Base-by-base conservation (phyloP, 2,329 filamentous ascomycete genomes). In the Bipolaris victoriae region DNA sequence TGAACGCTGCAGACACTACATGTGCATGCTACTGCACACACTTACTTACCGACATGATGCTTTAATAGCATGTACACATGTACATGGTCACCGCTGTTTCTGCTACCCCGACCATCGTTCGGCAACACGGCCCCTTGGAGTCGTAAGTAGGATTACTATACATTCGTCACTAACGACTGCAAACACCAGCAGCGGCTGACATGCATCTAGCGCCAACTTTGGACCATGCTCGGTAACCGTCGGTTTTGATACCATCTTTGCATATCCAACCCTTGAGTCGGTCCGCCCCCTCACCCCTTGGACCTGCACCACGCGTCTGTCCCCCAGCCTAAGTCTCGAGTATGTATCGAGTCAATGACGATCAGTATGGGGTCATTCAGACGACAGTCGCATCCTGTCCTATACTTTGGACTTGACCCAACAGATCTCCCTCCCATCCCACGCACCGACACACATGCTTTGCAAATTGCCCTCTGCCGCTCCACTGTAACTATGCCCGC, bases 71-170 rank as follows among this genome's bases (percentile, higher is more conserved):
- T 31, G 29, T 31, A 31, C 29, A 31, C 29, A 31, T 31, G 29
- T 31, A 31, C 37, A 49, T 22, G 13, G 61, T 58, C 59, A 70
- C 63, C 65, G 65, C 68, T 63, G 57, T 65, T 68, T 63, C 16
- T 63, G 54, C 55, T 55, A 51, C 37, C 26, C 39, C 54, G 64
- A 60, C 57, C 58, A 70, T 68, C 61, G 37, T 58, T 60, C 49
- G 52, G 58, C 47, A 60, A 46, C 56, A 53, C 51, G 55, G 50
- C 48, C 48, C 49, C 39, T 53, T 24, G 44, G 24, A 22, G 43
- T 26, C 29, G 13, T n/a, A 24, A 20, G n/a, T 13, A 11, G 13
- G 13, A 15, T n/a, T n/a, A 43, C 22, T 24, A 24, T 43, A n/a
- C 40, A 26, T 9, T 24, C 6, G 7, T 13, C 13, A 24, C 11